Base-by-base conservation (phyloP, 768 basidiomycete genomes). In the Lactarius quietus region DNA sequence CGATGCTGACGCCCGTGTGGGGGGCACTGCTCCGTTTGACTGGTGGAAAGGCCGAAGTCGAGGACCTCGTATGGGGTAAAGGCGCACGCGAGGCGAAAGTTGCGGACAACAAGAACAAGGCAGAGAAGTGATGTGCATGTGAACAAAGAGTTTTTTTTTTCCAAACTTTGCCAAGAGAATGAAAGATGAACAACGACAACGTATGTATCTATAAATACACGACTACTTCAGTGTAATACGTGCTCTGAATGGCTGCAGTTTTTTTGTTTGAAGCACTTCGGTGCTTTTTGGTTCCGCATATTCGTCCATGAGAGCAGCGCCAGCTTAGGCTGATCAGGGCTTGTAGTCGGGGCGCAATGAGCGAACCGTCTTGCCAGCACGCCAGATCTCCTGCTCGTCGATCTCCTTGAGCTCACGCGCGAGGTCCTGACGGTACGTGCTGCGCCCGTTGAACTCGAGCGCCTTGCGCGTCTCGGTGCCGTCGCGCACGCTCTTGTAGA, bases 331-430 rank as follows among this genome's bases (percentile, higher is more conserved):
- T n/a, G n/a, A n/a, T 68, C 59, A 75, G 48, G 87, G 77, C 81
- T 90, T 92, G 80, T 87, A 86, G 74, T 93, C 92, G 51, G 92
- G 92, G 68, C 92, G 90, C 74, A 96, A 79, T 18, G 89, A 89
- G 66, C 95, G 89, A 60, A 98, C 95, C 66, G 85, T 86, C 83
- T 96, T 95, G 80, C 95, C 89, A 84, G 96, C 95, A 66, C 93
- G 82, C 96, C 96, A 98, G 77, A 98, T 98, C 83, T 98, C 96
- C 79, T 98, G 96, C 78, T 93, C 87, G 79, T 98, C 88, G 73
- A 99, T 98, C 77, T 92, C 93, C 74, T 85, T 88, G 65, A 96
- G 84, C 79, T 98, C 96, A 81, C 86, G 89, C 69, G 88, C 88
- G 67, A 98, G 88, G 73, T 96, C 95, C 76, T 92, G 80, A 68